Percentiles rank a stretch among this genome's conserved stretches.
Conservation (phyloP, 257 asterid species). For the Rubia yunnanensis region DNA sequence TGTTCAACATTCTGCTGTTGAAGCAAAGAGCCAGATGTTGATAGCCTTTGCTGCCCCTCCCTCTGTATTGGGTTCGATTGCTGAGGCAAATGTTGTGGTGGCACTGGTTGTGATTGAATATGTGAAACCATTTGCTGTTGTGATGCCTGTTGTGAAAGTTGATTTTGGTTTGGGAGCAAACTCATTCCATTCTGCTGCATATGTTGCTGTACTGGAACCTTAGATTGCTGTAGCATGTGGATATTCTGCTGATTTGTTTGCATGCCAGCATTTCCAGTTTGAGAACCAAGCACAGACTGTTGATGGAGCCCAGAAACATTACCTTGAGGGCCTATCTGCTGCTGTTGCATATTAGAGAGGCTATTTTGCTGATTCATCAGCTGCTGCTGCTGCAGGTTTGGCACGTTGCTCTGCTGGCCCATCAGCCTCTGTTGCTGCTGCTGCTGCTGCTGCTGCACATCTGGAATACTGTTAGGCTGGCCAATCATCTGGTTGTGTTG, state of each 20-base stretch:
- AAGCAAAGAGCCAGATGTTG: conserved; percentile 62
- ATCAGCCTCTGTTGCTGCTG: conserved; percentile 61
- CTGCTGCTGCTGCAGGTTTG: conserved; percentile 73
- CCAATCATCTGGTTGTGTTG: conserved; percentile 70
- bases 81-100: conserved; percentile 79
- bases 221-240: conserved; percentile 66
- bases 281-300: conserved; percentile 75
- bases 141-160: conserved; percentile 58
- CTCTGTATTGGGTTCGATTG: conserved; percentile 53
- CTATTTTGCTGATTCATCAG: conserved; percentile 62
- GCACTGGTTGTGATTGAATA: conserved; percentile 77
- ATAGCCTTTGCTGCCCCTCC: conserved; percentile 81
- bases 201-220: conserved; percentile 70
- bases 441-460: conserved; percentile 50
- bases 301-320: conserved; percentile 73
- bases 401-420: conserved; percentile 59
- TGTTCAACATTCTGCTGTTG: conserved; percentile 75
- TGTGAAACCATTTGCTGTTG: conserved; percentile 88
- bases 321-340: conserved; percentile 57
- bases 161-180: conserved; percentile 69
- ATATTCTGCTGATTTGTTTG: conserved; percentile 56
- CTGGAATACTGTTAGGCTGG: conserved; percentile 62
- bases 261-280: conserved; percentile 57
- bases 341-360: conserved; percentile 67
- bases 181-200: conserved; percentile 51